Conservation (phyloP, 192 early-diverging fungal genomes). For the Coemansia sp. region DNA sequence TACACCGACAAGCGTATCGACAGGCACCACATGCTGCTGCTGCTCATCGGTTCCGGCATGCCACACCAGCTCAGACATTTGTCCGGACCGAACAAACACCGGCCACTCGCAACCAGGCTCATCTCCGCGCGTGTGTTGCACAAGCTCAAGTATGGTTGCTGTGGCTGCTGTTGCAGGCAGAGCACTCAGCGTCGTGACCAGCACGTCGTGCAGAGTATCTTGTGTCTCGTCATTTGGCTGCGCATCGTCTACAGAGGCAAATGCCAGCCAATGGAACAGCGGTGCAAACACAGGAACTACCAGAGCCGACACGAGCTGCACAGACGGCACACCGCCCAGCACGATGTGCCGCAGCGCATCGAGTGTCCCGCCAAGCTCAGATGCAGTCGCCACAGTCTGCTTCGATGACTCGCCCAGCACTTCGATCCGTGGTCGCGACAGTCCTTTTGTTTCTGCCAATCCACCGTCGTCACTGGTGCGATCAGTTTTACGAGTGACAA, state of each 20-base stretch:
- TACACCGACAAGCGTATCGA: slow-evolving; percentile 66
- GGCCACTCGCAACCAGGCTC: slow-evolving; percentile 25
- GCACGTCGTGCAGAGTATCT: slow-evolving; percentile 46
- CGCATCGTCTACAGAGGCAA: slow-evolving; percentile 15
- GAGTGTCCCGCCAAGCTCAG: slow-evolving; percentile 27
- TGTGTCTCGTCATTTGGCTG: slow-evolving; percentile 41
- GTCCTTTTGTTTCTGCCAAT: neutral
- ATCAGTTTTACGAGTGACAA: neutral
- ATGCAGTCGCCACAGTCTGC: neutral
- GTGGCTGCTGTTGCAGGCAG: slow-evolving; percentile 28
- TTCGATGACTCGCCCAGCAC: neutral
- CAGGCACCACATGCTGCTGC: slow-evolving; percentile 51
- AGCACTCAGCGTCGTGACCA: slow-evolving; percentile 14
- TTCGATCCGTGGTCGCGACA: neutral
- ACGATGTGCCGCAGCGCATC: slow-evolving; percentile 57
- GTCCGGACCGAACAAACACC: slow-evolving; percentile 15
- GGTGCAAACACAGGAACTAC: slow-evolving; percentile 55
- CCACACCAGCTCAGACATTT: too few relatives aligned
- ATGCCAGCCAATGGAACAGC: slow-evolving; percentile 61
- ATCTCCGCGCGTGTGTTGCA: slow-evolving; percentile 33
- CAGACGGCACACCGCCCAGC: slow-evolving; percentile 62
- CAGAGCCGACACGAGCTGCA: slow-evolving; percentile 58
- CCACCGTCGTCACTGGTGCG: too few relatives aligned
- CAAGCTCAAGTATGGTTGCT: slow-evolving; percentile 19
- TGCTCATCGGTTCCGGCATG: neutral